phyloP scores from a whole-genome alignment of 2,329 filamentous ascomycete genomes.

The Exserohilum turcica region DNA sequence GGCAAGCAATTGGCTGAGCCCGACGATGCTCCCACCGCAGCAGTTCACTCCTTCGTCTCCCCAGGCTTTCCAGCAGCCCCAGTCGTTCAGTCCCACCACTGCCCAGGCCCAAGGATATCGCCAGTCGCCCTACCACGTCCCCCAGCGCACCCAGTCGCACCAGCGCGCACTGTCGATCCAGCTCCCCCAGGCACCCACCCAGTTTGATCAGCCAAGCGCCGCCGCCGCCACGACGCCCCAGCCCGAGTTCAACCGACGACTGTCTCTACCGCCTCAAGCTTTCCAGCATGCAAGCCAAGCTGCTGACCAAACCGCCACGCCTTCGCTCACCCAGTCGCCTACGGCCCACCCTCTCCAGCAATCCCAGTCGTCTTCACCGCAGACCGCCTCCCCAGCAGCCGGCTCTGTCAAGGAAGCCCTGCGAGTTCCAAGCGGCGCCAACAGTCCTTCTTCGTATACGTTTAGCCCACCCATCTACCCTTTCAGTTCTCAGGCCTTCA shows the following conservation, averaged over 20 bases:
- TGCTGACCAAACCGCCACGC: conserved; percentile 19
- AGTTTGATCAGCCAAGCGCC: conserved; percentile 34
- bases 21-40: conserved; percentile 43
- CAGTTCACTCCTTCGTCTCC: conserved; percentile 39
- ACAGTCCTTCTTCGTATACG: conserved; percentile 26
- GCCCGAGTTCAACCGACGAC: conserved; percentile 45
- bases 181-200: conserved; percentile 44
- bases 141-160: conserved; percentile 46
- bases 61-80: conserved; percentile 26
- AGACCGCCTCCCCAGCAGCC: conserved; percentile 26
- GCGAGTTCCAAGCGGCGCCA: conserved; percentile 24
- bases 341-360: conserved; percentile 28
- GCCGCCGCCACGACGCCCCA: conserved; percentile 24
- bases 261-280: conserved; percentile 51
- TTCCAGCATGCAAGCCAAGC: conserved; percentile 27
- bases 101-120: conserved; percentile 44
- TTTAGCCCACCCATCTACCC: conserved; percentile 33
- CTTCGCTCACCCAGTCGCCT: conserved; percentile 28
- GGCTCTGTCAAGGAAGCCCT: conserved; percentile 33
- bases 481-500: conserved; percentile 35
- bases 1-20: conserved; percentile 35
- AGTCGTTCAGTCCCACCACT: conserved; percentile 27
- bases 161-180: conserved; percentile 54
- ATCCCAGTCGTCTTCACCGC: conserved; percentile 29
- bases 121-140: conserved; percentile 54